Percentiles rank a stretch among this genome's conserved stretches.
These are phyloP conservation scores for Dimocarpus longan DNA, from an alignment of 345 rosid species.

Conservation along the genomic window DNA sequence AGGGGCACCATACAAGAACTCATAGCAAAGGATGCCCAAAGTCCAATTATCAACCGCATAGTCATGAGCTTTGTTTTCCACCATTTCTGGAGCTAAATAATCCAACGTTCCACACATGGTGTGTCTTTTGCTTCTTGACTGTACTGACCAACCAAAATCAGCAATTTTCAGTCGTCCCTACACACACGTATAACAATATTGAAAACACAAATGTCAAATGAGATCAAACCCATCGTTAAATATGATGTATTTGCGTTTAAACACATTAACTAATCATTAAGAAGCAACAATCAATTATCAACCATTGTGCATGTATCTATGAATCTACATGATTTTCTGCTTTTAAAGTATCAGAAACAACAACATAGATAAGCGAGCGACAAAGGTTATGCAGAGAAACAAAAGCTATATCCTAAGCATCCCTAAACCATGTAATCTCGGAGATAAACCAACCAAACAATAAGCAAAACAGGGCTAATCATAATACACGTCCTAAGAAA, in stretches of 20 bases:
- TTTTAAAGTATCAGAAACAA: neutral
- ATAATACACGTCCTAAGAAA: neutral
- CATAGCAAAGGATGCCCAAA: conserved; percentile 86
- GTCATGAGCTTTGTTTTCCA: conserved; percentile 86
- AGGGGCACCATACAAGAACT: conserved; percentile 89
- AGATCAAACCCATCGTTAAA: neutral
- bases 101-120: conserved; percentile 99
- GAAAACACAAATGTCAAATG: neutral
- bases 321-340: neutral
- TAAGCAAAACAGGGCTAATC: neutral
- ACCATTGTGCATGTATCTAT: neutral
- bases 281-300: neutral
- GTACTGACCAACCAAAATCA: conserved; percentile 99
- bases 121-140: conserved; percentile 82
- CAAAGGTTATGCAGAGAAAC: neutral
- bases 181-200: conserved; percentile 12
- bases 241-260: neutral
- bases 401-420: neutral
- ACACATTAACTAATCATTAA: neutral
- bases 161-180: conserved; percentile 95
- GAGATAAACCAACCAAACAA: neutral
- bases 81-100: conserved; percentile 97
- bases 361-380: neutral
- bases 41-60: conserved; percentile 98
- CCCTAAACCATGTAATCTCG: neutral